Conservation (phyloP, 306 rosid genomes). For the Begonia fuchsioides region DNA sequence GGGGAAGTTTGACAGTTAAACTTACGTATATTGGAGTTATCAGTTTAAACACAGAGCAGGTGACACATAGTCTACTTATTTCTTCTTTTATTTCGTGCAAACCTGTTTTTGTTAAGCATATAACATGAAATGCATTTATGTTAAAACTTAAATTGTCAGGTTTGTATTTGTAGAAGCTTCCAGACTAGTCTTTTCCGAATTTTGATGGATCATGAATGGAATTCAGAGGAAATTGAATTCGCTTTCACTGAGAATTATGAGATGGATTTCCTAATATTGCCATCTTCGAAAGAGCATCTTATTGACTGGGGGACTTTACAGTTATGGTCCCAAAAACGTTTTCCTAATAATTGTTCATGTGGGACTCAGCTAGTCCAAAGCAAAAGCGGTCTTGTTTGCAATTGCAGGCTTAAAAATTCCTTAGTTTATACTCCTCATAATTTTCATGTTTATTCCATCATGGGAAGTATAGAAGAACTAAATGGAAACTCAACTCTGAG, state of each 20-base stretch:
- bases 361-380: slow-evolving; percentile 17
- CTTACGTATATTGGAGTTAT: slow-evolving; percentile 37
- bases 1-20: slow-evolving; percentile 34
- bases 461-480: slow-evolving; percentile 21
- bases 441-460: slow-evolving; percentile 33
- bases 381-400: slow-evolving; percentile 30
- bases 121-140: not conserved
- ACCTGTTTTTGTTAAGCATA: too few relatives aligned
- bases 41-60: slow-evolving; percentile 35
- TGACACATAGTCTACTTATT: slow-evolving; percentile 9
- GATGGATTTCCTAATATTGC: slow-evolving; percentile 72
- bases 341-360: slow-evolving; percentile 13
- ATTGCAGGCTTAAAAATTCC: slow-evolving; percentile 39
- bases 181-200: slow-evolving; percentile 39
- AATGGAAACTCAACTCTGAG: slow-evolving; percentile 39
- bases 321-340: slow-evolving; percentile 7
- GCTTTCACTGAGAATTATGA: slow-evolving; percentile 21
- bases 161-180: slow-evolving; percentile 41
- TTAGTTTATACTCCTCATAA: slow-evolving; percentile 67
- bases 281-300: slow-evolving; percentile 14
- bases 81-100: too few relatives aligned
- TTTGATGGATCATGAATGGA: slow-evolving; percentile 23
- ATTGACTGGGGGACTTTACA: slow-evolving; percentile 54
- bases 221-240: slow-evolving; percentile 9
- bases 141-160: slow-evolving; percentile 24